Evolutionary conservation across 176 grass and related monocot genomes (phyloP), one percentile per base, ranked within the genome.

Genomic region (Eragrostis nindensis): DNA sequence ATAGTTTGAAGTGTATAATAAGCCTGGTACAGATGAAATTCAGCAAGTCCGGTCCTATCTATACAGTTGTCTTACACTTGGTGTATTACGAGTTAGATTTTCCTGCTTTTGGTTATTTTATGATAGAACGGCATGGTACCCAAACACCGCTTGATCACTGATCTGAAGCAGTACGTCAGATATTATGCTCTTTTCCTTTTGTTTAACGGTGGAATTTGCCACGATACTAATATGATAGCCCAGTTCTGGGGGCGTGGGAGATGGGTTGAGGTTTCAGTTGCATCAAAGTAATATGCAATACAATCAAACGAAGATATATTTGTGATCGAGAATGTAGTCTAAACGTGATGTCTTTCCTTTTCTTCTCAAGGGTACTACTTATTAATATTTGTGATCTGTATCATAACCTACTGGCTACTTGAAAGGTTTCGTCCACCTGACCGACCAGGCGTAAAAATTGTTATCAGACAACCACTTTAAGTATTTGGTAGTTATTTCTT

Each of bases 41-140:
- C 22, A 50, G n/a, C 0, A 36, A 73, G 16, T 72, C 11, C 15
- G 12, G 30, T 29, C 72, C 17, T 59, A 27, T 73, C 6, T 53
- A 24, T 40, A 44, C 22, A 55, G 29, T 40, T 70, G 22, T 60
- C 3, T 2, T 4, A 1, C 46, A 30, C 25, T 8, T 60, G 22
- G 30, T 44, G 15, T 29, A 73, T 84, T n/a, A 38, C 19, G 83
- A 71, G 15, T 83, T 83, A 48, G 13, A 71, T 80, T 83, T 79
- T 7, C n/a, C 40, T 24, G 1, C 9, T 59, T 82, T 54, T 78
- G 57, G 45, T 32, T 75, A 44, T 68, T 21, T 56, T 75, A 68
- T 76, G 36, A 27, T n/a, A 27, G 14, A 62, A 11, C 4, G 10
- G 52, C 16, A 36, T 62, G 12, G 46, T 27, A 52, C 25, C 13